A percentile compares a stretch with the other conserved stretches of the same genome.
Conservation (phyloP, 148 eudicot species). For the Fagopyrum tataricum region DNA sequence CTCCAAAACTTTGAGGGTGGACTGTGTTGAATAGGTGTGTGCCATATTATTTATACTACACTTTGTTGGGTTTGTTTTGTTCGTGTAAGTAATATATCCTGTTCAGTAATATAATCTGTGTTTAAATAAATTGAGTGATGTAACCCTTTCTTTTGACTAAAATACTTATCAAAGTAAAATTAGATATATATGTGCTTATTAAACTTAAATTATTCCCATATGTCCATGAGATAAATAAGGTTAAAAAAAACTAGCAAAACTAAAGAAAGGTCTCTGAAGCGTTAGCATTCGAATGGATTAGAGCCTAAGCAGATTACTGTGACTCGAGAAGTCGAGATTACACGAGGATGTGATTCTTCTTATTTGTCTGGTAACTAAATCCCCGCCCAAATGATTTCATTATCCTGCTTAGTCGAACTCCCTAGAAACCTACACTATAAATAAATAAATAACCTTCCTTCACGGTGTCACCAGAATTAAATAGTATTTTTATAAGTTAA, state of each 20-base stretch:
- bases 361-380: no score
- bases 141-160: no score
- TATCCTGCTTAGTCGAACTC: background rate
- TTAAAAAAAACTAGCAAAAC: no score
- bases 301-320: background rate
- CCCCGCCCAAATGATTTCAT: no score
- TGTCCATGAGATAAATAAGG: no score
- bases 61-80: background rate
- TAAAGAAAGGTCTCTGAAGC: no score
- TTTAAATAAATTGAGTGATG: no score
- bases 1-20: background rate
- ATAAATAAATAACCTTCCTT: background rate
- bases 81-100: background rate
- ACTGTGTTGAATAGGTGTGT: slow-evolving; percentile 3
- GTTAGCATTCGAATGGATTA: background rate
- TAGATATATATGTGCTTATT: no score
- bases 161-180: no score
- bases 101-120: background rate
- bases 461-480: background rate
- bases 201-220: no score
- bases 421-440: background rate
- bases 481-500: background rate
- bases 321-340: background rate
- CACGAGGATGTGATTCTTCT: background rate
- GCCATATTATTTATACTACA: background rate